A percentile compares a stretch with the other conserved stretches of the same genome.
Evolutionary conservation across 2,329 filamentous ascomycete genomes (phyloP).

Genomic region (Coleophoma crateriformis): DNA sequence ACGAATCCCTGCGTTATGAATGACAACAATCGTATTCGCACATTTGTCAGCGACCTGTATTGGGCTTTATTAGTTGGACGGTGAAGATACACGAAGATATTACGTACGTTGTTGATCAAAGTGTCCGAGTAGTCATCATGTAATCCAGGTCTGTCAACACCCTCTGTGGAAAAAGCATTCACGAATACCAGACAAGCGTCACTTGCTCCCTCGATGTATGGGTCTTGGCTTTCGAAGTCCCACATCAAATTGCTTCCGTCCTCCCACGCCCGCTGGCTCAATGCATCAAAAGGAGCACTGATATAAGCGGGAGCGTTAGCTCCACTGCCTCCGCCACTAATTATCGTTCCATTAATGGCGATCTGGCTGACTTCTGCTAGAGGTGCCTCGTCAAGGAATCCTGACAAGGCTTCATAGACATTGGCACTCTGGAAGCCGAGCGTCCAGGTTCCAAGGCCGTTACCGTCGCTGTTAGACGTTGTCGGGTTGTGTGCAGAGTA

Average conservation of each 20-base stretch:
- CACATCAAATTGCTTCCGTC: constrained; percentile 52
- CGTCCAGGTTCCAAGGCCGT: background rate
- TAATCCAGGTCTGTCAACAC: constrained; percentile 54
- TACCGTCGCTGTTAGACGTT: background rate
- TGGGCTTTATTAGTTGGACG: no score
- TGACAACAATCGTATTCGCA: constrained; percentile 55
- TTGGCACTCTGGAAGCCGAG: background rate
- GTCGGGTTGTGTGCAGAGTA: constrained; percentile 35
- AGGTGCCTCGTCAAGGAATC: background rate
- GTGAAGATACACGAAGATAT: no score
- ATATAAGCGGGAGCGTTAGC: constrained; percentile 39
- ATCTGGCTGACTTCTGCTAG: constrained; percentile 21
- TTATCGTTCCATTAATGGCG: constrained; percentile 39
- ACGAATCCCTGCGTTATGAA: constrained; percentile 57
- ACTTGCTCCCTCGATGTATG: constrained; percentile 37
- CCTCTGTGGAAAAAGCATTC: constrained; percentile 66
- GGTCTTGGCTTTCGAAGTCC: constrained; percentile 45
- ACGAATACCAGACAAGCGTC: constrained; percentile 64
- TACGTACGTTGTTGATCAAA: constrained; percentile 40
- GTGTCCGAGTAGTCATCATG: constrained; percentile 59
- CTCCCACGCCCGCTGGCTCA: constrained; percentile 41
- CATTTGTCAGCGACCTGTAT: constrained; percentile 43
- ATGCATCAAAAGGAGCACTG: constrained; percentile 47
- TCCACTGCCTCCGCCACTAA: constrained; percentile 41
- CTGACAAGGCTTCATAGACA: background rate